These are phyloP conservation scores for Dictyostelium discoideum DNA, from an alignment of 78 protist species.

Conservation along the genomic window DNA sequence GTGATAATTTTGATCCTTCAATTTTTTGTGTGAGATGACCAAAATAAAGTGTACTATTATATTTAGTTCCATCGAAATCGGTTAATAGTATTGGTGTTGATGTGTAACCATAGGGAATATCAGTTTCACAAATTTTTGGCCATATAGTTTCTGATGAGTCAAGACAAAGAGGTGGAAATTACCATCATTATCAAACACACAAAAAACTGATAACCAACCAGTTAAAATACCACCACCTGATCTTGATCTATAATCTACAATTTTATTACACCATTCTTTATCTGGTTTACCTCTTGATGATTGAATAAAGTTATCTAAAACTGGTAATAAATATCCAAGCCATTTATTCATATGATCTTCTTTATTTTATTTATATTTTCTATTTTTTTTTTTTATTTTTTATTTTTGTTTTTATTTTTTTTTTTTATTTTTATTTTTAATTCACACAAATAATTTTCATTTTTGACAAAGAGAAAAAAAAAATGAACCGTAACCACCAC, in stretches of 20 bases:
- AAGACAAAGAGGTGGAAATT: not conserved
- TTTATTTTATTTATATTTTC: too few species aligned
- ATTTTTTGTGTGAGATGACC: not conserved
- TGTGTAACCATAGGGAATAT: not conserved
- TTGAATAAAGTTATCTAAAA: constrained; percentile 26
- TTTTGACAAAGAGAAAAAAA: too few species aligned
- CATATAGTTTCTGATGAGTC: not conserved
- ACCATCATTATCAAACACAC: not conserved
- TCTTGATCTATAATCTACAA: not conserved
- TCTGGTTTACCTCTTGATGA: constrained; percentile 35
- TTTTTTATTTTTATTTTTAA: too few species aligned
- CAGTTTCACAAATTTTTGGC: not conserved
- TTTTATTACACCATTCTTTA: not conserved
- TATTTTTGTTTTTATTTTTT: too few species aligned
- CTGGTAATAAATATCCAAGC: constrained; percentile 26
- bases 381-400: too few species aligned
- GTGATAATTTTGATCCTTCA: not conserved
- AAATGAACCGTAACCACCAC: too few species aligned
- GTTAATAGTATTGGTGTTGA: not conserved
- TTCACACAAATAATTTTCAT: too few species aligned
- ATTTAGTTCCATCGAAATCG: not conserved
- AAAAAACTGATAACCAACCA: constrained; percentile 79
- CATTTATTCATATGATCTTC: constrained; percentile 43
- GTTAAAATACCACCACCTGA: constrained; percentile 41
- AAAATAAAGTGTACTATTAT: not conserved